Percentiles rank a stretch among this genome's conserved stretches.
Evolutionary conservation across 2,329 filamentous ascomycete species (phyloP).

Genomic region (Davidsoniella virescens): DNA sequence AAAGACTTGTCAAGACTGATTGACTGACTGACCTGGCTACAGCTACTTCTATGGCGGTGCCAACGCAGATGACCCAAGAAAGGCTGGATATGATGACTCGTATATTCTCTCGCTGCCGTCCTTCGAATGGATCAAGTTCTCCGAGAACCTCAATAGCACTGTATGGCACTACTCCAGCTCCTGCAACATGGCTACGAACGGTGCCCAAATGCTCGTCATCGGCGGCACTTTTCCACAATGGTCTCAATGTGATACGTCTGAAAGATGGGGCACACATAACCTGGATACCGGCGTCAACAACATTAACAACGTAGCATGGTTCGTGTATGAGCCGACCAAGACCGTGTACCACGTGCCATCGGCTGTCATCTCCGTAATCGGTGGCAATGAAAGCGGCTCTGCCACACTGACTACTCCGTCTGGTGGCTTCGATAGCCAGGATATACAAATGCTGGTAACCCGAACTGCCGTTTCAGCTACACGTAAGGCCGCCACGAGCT

Average conservation of each 20-base stretch:
- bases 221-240: constrained; percentile 39
- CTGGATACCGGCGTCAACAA: constrained; percentile 36
- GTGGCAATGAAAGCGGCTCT: constrained; percentile 33
- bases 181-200: constrained; percentile 37
- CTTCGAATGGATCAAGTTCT: constrained; percentile 46
- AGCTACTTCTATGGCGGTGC: constrained; percentile 47
- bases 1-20: neutral
- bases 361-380: constrained; percentile 32
- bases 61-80: constrained; percentile 26
- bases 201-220: constrained; percentile 45
- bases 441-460: constrained; percentile 37
- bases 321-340: constrained; percentile 31
- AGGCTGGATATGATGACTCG: constrained; percentile 40
- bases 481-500: constrained; percentile 20
- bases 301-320: constrained; percentile 30
- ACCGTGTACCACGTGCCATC: constrained; percentile 38
- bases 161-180: constrained; percentile 36
- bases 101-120: constrained; percentile 46
- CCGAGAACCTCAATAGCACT: constrained; percentile 23
- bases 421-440: constrained; percentile 31
- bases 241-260: constrained; percentile 34
- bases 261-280: constrained; percentile 39
- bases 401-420: constrained; percentile 36
- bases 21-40: neutral
- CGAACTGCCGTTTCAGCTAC: constrained; percentile 29